A percentile compares a stretch with the other conserved stretches of the same genome.
Evolutionary conservation across 306 rosid genomes (phyloP).

Genomic region (Vigna nakashimae): DNA sequence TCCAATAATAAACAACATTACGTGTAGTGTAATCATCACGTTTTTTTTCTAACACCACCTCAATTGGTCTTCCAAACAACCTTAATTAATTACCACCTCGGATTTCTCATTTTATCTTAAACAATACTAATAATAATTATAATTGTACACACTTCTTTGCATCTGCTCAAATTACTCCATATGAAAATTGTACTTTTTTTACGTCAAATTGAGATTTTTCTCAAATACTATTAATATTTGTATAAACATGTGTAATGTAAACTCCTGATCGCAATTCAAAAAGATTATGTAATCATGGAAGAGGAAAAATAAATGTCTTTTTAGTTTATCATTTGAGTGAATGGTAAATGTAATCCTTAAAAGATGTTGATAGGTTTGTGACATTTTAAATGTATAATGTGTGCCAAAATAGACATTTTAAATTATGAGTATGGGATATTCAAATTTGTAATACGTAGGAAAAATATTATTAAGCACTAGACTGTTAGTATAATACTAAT

Average conservation of each 20-base stretch:
- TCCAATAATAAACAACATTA: conserved; percentile 14
- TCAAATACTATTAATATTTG: background rate
- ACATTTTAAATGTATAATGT: no score
- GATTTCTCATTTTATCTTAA: background rate
- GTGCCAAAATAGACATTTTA: no score
- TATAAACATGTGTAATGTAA: no score
- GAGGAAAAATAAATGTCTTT: background rate
- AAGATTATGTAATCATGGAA: background rate
- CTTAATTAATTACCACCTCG: background rate
- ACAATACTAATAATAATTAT: background rate
- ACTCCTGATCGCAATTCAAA: no score
- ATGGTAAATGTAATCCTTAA: no score
- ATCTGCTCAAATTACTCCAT: background rate
- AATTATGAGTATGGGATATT: no score
- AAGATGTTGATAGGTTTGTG: no score
- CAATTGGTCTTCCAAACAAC: background rate
- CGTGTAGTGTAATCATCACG: conserved; percentile 35
- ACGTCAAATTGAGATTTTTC: background rate
- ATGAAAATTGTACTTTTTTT: background rate
- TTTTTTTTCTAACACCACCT: background rate
- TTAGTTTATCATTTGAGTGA: no score
- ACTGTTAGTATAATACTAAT: no score
- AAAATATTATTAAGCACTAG: no score
- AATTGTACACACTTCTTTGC: background rate
- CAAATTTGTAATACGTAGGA: no score